Evolutionary conservation across 768 basidiomycete species (phyloP).

Genomic region (Phaeotremella fagi): DNA sequence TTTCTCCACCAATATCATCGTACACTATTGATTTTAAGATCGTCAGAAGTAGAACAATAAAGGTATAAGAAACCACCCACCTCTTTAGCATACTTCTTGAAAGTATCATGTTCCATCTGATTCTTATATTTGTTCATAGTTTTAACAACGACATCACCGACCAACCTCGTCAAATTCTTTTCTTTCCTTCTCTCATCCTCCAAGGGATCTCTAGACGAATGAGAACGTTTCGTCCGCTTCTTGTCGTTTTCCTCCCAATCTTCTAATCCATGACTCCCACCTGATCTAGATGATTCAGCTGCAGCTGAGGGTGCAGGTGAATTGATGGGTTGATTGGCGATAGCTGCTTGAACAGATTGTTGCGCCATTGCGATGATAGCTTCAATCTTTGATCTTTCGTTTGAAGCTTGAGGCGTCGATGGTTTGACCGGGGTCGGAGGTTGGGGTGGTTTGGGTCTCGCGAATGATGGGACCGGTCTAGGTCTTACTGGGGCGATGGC

Average conservation of each 20-base stretch:
- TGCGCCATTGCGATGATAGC: slow-evolving; percentile 50
- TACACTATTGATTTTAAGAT: slow-evolving; percentile 56
- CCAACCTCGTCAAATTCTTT: slow-evolving; percentile 72
- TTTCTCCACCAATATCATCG: slow-evolving; percentile 80
- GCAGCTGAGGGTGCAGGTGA: slow-evolving; percentile 21
- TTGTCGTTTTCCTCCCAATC: slow-evolving; percentile 16
- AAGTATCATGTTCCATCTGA: slow-evolving; percentile 65
- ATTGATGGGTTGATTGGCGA: slow-evolving; percentile 6
- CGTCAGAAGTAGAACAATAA: not conserved
- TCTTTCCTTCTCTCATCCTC: slow-evolving; percentile 52
- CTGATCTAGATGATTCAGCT: slow-evolving; percentile 23
- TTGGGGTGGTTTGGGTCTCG: slow-evolving; percentile 25
- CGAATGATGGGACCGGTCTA: slow-evolving; percentile 24
- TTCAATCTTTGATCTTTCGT: slow-evolving; percentile 35
- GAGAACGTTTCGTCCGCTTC: slow-evolving; percentile 23
- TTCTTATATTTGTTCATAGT: slow-evolving; percentile 84
- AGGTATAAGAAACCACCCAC: no score
- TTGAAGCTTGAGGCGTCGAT: slow-evolving; percentile 11
- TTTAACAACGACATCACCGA: slow-evolving; percentile 85
- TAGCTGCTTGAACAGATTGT: slow-evolving; percentile 24
- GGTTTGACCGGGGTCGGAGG: slow-evolving; percentile 1
- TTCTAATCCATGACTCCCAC: slow-evolving; percentile 9
- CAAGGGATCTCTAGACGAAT: slow-evolving; percentile 2
- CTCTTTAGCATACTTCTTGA: slow-evolving; percentile 95
- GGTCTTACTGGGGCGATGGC: slow-evolving; percentile 33